These are phyloP conservation scores for Hibiscus trionum DNA, from an alignment of 345 rosid species.

Conservation along the genomic window DNA sequence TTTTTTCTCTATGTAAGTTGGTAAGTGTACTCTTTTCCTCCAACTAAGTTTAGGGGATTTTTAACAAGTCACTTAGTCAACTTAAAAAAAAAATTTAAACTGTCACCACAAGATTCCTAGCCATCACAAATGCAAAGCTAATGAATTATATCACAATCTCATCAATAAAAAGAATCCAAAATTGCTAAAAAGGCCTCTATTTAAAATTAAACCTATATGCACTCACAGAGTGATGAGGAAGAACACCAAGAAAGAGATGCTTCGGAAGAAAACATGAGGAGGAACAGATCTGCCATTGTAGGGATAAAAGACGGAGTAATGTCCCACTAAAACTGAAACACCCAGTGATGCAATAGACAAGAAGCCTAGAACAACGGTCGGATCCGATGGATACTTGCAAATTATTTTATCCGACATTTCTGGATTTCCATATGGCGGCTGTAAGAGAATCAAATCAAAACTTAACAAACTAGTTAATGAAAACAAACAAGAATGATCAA, in stretches of 20 bases:
- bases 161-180: too few relatives aligned
- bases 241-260: conserved; percentile 17
- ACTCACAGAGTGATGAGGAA: conserved; percentile 23
- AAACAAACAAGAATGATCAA: not conserved
- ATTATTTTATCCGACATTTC: not conserved
- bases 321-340: conserved; percentile 13
- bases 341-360: conserved; percentile 16
- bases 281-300: conserved; percentile 24
- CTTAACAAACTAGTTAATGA: not conserved
- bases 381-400: conserved; percentile 29
- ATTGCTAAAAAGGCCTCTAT: too few relatives aligned
- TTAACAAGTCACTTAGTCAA: too few relatives aligned
- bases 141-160: not conserved
- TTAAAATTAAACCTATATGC: too few relatives aligned
- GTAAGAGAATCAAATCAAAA: not conserved
- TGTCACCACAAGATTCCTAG: too few relatives aligned
- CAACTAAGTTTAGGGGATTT: too few relatives aligned
- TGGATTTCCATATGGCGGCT: conserved; percentile 21
- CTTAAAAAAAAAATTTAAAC: too few relatives aligned
- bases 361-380: conserved; percentile 18
- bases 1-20: too few relatives aligned
- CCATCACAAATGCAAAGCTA: too few relatives aligned
- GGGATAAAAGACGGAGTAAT: conserved; percentile 17
- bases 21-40: too few relatives aligned
- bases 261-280: conserved; percentile 11